A percentile compares a stretch with the other conserved stretches of the same genome.
These are phyloP conservation scores for Clitopilus passeckerianus DNA, from an alignment of 768 basidiomycete genomes.

Conservation along the genomic window DNA sequence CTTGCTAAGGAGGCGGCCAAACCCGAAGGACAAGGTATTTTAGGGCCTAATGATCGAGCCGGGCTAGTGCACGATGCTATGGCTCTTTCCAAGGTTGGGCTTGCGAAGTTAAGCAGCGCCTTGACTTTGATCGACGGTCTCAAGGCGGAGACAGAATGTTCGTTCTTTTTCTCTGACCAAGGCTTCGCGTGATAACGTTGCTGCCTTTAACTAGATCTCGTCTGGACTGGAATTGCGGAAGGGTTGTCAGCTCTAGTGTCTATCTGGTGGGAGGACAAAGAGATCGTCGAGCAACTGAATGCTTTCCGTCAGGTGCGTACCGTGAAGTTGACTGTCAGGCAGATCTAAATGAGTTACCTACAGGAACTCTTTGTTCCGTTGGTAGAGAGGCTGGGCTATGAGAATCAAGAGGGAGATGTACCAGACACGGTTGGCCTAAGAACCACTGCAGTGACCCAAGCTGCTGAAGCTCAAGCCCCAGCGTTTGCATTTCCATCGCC, in stretches of 20 bases:
- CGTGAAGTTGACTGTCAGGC: too few species aligned
- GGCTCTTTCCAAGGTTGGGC: conserved; percentile 78
- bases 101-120: conserved; percentile 69
- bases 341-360: background rate
- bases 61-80: conserved; percentile 86
- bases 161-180: conserved; percentile 14
- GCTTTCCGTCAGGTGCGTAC: conserved; percentile 48
- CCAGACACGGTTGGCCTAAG: conserved; percentile 68
- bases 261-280: conserved; percentile 82
- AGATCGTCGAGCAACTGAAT: conserved; percentile 47
- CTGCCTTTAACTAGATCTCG: conserved; percentile 49
- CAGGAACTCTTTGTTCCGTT: conserved; percentile 73
- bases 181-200: background rate
- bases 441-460: conserved; percentile 62
- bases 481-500: conserved; percentile 10
- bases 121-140: conserved; percentile 70
- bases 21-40: conserved; percentile 39
- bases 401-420: conserved; percentile 61
- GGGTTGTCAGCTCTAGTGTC: conserved; percentile 50
- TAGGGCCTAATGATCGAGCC: conserved; percentile 82
- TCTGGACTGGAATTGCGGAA: conserved; percentile 69
- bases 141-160: conserved; percentile 73
- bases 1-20: conserved; percentile 81
- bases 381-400: conserved; percentile 74
- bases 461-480: conserved; percentile 22